Evolutionary conservation across 176 grass and related monocot genomes (phyloP), one percentile per base, ranked within the genome.

Genomic region (Puccinellia tenuiflora): DNA sequence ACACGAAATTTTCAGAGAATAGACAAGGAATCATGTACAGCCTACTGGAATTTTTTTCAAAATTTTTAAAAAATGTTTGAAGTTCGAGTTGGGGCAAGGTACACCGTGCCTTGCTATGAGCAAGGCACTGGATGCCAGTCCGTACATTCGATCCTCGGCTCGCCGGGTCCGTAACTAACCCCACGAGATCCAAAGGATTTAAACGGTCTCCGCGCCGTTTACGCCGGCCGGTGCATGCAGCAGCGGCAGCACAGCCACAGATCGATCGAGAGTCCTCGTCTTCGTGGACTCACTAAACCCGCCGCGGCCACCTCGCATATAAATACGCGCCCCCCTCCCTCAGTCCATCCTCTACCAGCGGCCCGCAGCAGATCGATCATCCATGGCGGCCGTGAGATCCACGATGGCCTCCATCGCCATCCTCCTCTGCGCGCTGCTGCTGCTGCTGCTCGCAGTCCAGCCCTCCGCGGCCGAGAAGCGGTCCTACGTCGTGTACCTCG

Each of bases 401-500:
- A 37, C n/a, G n/a, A n/a, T 74, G 67, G 56, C 56, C 8, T 29
- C 2, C 24, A 3, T 18, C 74, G 34, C 48, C 30, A 3, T 81
- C 33, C 0, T 77, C 62, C 20, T 90, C 78, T 72, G 55, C 65
- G 67, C 78, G 10, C 61, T 76, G 17, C 48, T 75, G 30, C 39
- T 75, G 30, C 38, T 5, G 46, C n/a, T n/a, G n/a, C n/a, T n/a
- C n/a, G n/a, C n/a, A n/a, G 56, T 6, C 22, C 10, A 30, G 62
- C 63, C 63, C 3, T 43, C 9, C 1, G 51, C 37, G 1, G 79
- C 9, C 4, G 34, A 77, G 42, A 54, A 48, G 82, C 89, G 87
- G 53, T 95, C 92, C 31, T 98, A 91, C 90, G 83, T 98, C 15
- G 87, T 98, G 77, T 98, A 98, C 85, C 71, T 98, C 5, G 96